Evolutionary conservation across 108 stramenopile genomes (phyloP), one percentile per base, ranked within the genome.

Genomic region (Conticribra weissflogii): DNA sequence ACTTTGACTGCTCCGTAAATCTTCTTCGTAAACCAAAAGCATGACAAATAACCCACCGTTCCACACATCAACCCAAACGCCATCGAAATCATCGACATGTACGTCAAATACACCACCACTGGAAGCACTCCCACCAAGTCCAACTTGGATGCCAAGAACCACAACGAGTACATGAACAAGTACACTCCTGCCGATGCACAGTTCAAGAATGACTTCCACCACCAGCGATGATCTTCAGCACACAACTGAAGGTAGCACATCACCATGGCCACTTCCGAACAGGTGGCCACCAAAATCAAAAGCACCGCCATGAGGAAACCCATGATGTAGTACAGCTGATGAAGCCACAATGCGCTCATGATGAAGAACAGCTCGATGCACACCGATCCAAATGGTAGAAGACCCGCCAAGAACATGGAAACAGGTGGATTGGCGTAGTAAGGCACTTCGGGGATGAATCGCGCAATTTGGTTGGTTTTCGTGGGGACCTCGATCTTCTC

Each of bases 311-410:
- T 77, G 15, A 99, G 85, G 82, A 99, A 99, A 51, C 99, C 97
- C 88, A 99, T 99, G 24, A 99, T 95, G 86, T 99, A 99, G 83
- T 99, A 99, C 66, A 97, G 89, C 72, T 98, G 98, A 59, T 96
- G 93, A 69, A 98, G 82, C 99, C 99, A 99, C 59, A 99, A 79
- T 48, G 94, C 92, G 34, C 89, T 90, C 94, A 99, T 97, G 77
- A 99, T 97, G 86, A 99, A 99, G 68, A 96, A 98, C 60, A 99
- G 84, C 81, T 99, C 99, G 67, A 99, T 97, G 85, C 97, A 98
- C 44, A 98, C 96, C 16, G 96, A 96, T 21, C 98, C 98, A 70
- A 99, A 99, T 17, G 99, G 99, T 22, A 99, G 87, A 28, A 99
- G 85, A 24, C 98, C 99, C 7, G 73, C 79, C 44, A 99, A 81